Evolutionary conservation across 495 filamentous ascomycete species (phyloP).

Genomic region (Hypoxylon rickii): DNA sequence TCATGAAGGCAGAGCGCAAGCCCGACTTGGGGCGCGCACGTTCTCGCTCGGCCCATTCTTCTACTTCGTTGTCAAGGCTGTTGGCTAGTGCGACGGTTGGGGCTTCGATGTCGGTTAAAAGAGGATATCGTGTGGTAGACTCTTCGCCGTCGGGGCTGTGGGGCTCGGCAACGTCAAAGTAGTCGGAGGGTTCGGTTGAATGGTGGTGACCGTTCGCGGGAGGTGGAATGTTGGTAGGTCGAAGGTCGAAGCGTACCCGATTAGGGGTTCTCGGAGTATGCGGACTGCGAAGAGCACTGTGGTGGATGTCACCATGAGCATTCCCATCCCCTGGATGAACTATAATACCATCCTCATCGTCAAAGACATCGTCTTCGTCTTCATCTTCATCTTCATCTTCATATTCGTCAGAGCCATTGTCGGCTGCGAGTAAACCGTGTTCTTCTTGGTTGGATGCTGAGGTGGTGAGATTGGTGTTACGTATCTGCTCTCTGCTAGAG

Average conservation of each 20-base stretch:
- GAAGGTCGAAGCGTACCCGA: conserved; percentile 87
- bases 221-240: conserved; percentile 48
- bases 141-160: conserved; percentile 49
- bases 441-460: conserved; percentile 45
- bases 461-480: conserved; percentile 22
- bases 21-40: conserved; percentile 53
- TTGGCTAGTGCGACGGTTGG: conserved; percentile 83
- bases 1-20: conserved; percentile 75
- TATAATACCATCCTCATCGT: conserved; percentile 42
- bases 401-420: conserved; percentile 28
- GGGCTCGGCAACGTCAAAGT: conserved; percentile 47
- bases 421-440: conserved; percentile 48
- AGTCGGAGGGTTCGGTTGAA: conserved; percentile 38
- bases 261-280: conserved; percentile 78
- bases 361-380: conserved; percentile 37
- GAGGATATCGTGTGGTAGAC: conserved; percentile 57
- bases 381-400: conserved; percentile 27
- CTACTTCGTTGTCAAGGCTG: conserved; percentile 43
- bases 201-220: conserved; percentile 35
- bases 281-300: conserved; percentile 48
- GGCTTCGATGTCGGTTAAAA: conserved; percentile 85
- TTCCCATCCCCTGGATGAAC: conserved; percentile 39
- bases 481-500: conserved; percentile 32
- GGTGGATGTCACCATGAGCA: conserved; percentile 20
- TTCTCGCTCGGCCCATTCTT: conserved; percentile 50